A percentile compares a stretch with the other conserved stretches of the same genome.
Evolutionary conservation across 192 early-diverging fungal species (phyloP).

Genomic region (Backusella luteola): DNA sequence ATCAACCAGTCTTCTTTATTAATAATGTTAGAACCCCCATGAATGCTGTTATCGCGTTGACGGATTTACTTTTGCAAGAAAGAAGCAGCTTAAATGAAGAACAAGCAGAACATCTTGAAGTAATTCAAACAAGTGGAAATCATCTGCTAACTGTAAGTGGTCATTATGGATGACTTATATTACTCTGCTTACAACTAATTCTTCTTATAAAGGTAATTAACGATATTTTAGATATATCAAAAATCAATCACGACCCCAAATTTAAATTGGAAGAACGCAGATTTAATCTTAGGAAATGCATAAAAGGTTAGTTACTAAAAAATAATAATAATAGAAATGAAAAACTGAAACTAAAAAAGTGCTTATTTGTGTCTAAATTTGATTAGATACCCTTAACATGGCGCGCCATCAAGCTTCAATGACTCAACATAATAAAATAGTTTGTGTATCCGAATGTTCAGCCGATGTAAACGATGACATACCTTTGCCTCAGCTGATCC

Average conservation of each 20-base stretch:
- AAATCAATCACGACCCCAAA: slow-evolving; percentile 54
- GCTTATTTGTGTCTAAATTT: slow-evolving; percentile 2
- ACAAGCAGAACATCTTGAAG: slow-evolving; percentile 49
- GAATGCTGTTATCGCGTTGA: slow-evolving; percentile 55
- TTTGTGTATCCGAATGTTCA: slow-evolving; percentile 34
- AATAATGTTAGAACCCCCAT: slow-evolving; percentile 45
- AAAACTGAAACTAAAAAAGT: not conserved
- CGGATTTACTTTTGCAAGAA: slow-evolving; percentile 49
- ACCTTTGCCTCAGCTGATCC: slow-evolving; percentile 24
- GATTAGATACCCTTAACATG: slow-evolving; percentile 39
- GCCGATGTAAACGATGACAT: slow-evolving; percentile 28
- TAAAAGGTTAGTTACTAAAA: slow-evolving; percentile 46
- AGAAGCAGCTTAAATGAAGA: slow-evolving; percentile 43
- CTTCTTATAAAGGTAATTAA: slow-evolving; percentile 45
- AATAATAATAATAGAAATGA: slow-evolving; percentile 8
- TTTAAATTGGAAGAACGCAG: slow-evolving; percentile 48
- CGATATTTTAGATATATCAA: slow-evolving; percentile 54
- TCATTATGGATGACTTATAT: not conserved
- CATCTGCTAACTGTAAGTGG: slow-evolving; percentile 50
- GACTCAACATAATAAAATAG: slow-evolving; percentile 30
- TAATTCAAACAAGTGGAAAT: slow-evolving; percentile 56
- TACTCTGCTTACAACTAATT: not conserved
- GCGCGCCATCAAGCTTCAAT: slow-evolving; percentile 39
- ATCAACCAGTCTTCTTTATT: not conserved
- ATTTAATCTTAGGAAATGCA: slow-evolving; percentile 49